Evolutionary conservation across 345 rosid genomes (phyloP).

Genomic region (Carallia brachiata): DNA sequence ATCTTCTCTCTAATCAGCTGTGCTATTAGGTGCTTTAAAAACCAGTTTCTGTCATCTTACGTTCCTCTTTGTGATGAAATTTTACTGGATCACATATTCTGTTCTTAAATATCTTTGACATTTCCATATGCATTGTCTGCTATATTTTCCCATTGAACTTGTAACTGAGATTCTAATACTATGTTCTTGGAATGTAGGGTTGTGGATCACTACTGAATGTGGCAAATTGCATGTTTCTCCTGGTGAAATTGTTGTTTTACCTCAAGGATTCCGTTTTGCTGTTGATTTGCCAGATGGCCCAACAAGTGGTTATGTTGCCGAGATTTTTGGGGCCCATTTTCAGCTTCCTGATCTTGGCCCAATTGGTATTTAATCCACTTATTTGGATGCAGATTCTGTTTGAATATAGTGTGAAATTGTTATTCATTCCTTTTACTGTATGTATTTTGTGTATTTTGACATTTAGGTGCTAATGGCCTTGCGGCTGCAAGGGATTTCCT

Average conservation of each 20-base stretch:
- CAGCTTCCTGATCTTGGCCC: constrained; percentile 99
- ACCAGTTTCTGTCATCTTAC: too few relatives aligned
- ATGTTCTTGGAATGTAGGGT: constrained; percentile 42
- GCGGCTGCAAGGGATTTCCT: constrained; percentile 92
- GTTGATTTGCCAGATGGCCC: constrained; percentile 81
- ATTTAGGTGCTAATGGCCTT: constrained; percentile 91
- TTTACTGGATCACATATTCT: too few relatives aligned
- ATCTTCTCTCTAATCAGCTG: too few relatives aligned
- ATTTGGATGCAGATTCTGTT: constrained; percentile 5
- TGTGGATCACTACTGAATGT: constrained; percentile 90
- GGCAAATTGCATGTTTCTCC: constrained; percentile 82
- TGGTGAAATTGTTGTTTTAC: constrained; percentile 82
- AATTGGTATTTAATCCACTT: constrained; percentile 52
- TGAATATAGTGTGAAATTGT: not conserved
- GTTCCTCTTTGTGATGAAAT: too few relatives aligned
- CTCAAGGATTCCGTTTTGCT: constrained; percentile 85
- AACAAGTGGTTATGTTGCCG: constrained; percentile 88
- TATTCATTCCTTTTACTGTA: not conserved
- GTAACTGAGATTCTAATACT: constrained; percentile 4
- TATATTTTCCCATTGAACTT: too few relatives aligned
- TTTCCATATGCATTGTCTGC: too few relatives aligned
- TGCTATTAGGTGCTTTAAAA: too few relatives aligned
- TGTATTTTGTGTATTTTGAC: constrained; percentile 12
- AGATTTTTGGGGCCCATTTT: constrained; percentile 88
- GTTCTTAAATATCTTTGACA: too few relatives aligned